Percentiles rank a stretch among this genome's conserved stretches.
phyloP scores from a whole-genome alignment of 768 basidiomycete genomes.

The Calocera viscosa region DNA sequence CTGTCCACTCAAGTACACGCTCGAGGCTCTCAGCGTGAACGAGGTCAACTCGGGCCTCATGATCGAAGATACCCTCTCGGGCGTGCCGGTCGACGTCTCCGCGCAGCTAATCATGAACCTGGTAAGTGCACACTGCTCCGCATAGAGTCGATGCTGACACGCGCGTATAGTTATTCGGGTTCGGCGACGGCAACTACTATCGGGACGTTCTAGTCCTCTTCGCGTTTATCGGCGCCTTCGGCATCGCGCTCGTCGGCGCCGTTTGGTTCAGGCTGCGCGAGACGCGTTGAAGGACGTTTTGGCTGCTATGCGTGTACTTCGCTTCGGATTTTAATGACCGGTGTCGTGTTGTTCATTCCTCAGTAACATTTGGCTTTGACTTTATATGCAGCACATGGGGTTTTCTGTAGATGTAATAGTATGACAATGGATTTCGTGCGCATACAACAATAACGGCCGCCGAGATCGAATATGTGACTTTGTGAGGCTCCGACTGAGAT shows the following conservation, averaged over 20 bases:
- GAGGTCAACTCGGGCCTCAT: constrained; percentile 80
- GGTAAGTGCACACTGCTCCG: constrained; percentile 32
- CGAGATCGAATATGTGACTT: too few relatives aligned
- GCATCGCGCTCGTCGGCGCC: constrained; percentile 51
- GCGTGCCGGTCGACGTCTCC: constrained; percentile 70
- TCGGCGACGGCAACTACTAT: constrained; percentile 69
- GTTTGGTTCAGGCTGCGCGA: constrained; percentile 74
- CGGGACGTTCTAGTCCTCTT: constrained; percentile 80
- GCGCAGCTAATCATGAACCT: constrained; percentile 77
- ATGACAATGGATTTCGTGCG: neutral
- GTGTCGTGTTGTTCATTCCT: neutral
- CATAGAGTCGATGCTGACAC: neutral
- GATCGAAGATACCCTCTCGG: constrained; percentile 65
- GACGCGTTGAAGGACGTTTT: constrained; percentile 38
- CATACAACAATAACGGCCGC: neutral
- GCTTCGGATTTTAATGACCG: neutral
- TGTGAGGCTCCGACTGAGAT: too few relatives aligned
- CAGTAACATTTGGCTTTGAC: neutral
- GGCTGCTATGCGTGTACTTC: neutral
- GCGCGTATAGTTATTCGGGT: constrained; percentile 65
- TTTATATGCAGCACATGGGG: neutral
- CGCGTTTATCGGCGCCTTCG: constrained; percentile 74
- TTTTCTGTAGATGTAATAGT: neutral
- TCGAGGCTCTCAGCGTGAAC: constrained; percentile 84
- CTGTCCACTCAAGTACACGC: constrained; percentile 65